Conservation (phyloP, 75 land plant species). For the Pinus albicaulis region DNA sequence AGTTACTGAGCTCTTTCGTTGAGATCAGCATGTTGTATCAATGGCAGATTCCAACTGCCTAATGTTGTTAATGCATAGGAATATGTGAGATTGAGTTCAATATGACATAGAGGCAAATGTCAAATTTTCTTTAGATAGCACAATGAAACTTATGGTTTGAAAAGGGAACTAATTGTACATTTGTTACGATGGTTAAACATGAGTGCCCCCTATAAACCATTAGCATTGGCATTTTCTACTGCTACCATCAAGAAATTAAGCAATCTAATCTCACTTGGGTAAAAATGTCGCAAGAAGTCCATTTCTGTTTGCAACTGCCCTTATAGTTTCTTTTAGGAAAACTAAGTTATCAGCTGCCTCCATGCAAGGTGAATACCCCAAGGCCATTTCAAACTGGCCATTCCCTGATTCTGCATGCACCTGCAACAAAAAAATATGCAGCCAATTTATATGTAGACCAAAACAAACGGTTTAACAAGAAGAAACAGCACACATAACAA, state of each 20-base stretch:
- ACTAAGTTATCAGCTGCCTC: slow-evolving; percentile 85
- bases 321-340: slow-evolving; percentile 69
- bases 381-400: slow-evolving; percentile 87
- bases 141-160: too few relatives aligned
- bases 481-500: background rate
- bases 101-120: background rate
- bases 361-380: slow-evolving; percentile 42
- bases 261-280: slow-evolving; percentile 68
- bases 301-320: slow-evolving; percentile 73
- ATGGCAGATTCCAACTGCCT: background rate
- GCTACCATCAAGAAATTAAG: slow-evolving; percentile 1
- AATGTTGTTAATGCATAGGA: background rate
- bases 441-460: background rate
- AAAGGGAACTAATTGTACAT: too few relatives aligned
- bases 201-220: background rate
- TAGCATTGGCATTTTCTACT: background rate
- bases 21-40: too few relatives aligned
- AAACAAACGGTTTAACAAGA: background rate
- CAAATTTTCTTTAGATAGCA: too few relatives aligned
- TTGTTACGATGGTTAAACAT: background rate
- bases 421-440: slow-evolving; percentile 28
- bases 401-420: slow-evolving; percentile 91
- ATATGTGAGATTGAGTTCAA: background rate
- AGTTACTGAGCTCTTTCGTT: too few relatives aligned
- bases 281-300: slow-evolving; percentile 85